Conservation (phyloP, 805 yeast species). For the Pichia occidentalis region DNA sequence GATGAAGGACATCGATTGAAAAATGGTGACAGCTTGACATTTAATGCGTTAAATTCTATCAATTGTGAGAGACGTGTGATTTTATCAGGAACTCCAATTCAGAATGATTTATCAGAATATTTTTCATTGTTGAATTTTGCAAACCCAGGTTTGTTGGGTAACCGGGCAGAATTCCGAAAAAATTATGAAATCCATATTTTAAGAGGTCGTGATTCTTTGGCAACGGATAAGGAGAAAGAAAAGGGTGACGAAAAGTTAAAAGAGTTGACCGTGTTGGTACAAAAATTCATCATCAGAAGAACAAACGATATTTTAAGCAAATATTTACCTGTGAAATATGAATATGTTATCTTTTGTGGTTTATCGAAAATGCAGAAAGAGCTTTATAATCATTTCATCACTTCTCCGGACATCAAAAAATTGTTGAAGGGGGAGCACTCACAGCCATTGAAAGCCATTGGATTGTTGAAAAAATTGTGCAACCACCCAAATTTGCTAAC, state of each 20-base stretch:
- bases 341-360: conserved; percentile 90
- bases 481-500: conserved; percentile 86
- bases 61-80: conserved; percentile 86
- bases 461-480: conserved; percentile 80
- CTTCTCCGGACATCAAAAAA: conserved; percentile 69
- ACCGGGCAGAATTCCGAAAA: conserved; percentile 75
- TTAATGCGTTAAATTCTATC: conserved; percentile 77
- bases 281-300: conserved; percentile 86
- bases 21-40: conserved; percentile 88
- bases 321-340: conserved; percentile 92
- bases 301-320: conserved; percentile 92
- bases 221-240: conserved; percentile 69
- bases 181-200: conserved; percentile 78
- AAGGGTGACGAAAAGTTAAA: conserved; percentile 63
- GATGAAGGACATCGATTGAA: conserved; percentile 82
- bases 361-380: conserved; percentile 69
- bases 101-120: conserved; percentile 90
- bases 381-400: conserved; percentile 66
- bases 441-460: conserved; percentile 87
- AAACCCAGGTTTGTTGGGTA: conserved; percentile 87
- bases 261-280: conserved; percentile 70
- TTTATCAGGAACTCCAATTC: conserved; percentile 94
- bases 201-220: conserved; percentile 82
- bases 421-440: conserved; percentile 62
- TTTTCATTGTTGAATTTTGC: conserved; percentile 87